Base-by-base conservation (phyloP, 805 yeast genomes). In the Komagataella ulmi region DNA sequence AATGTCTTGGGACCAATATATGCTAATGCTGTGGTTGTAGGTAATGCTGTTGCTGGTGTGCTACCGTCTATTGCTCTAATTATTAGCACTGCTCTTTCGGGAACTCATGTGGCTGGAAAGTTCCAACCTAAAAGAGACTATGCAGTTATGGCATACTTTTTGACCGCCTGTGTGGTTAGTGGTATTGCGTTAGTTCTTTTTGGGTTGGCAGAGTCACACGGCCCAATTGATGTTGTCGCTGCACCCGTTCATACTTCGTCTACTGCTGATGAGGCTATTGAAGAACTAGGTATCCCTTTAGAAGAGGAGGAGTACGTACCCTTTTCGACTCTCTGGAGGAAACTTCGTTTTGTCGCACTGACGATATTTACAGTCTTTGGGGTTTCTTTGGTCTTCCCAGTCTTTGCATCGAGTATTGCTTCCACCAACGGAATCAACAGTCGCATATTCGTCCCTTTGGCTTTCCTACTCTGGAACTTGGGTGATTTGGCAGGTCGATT, bases 11-110 rank as follows among this genome's bases (percentile, higher is more conserved):
- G 93, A 3, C 74, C 88, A 1, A 75, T 80, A 12, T 86, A 78
- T 62, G 90, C 95, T 8, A 96, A 93, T 60, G 95, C 86, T 0
- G 85, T 85, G 1, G 87, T 93, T 85, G 90, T 90, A 3, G 99
- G 99, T 1, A 96, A 91, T 65, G 96, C 96, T 0, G 70, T 91
- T 17, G 88, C 97, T 0, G 99, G 99, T 2, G 96, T 93, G 0
- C 68, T 91, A 43, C 98, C 99, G 2, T 81, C 96, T 0, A 62
- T 85, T 17, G 81, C 85, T 12, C 75, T 80, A 57, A 82, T 81
- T 54, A 54, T 75, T 8, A 77, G 85, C 8, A 67, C 59, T 7
- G 58, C 49, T 7, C 5, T 51, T 3, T 17, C 45, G 24, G 46
- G 51, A 12, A 47, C 40, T 24, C 47, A 17, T 14, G 51, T 44